A percentile compares a stretch with the other conserved stretches of the same genome.
Evolutionary conservation across 1,284 basidiomycete species (phyloP).

Genomic region (Pseudozyma flocculosa): DNA sequence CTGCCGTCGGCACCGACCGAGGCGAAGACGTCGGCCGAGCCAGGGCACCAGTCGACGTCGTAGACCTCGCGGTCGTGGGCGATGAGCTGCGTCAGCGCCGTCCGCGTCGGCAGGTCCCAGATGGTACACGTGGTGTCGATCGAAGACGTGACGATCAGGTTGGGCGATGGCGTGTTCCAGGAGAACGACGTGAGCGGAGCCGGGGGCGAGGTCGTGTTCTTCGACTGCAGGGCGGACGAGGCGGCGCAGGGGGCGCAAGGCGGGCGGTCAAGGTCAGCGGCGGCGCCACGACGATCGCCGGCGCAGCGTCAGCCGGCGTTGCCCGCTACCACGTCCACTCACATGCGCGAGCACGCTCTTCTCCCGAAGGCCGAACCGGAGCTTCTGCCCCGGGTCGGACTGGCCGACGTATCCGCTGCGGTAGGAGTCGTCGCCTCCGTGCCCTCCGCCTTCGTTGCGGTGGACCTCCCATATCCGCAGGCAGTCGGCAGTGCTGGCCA

Average conservation of each 20-base stretch:
- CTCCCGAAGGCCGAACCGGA: conserved; percentile 47
- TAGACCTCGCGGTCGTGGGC: conserved; percentile 98
- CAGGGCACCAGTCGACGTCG: conserved; percentile 96
- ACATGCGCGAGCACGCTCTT: conserved; percentile 54
- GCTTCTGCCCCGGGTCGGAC: conserved; percentile 5
- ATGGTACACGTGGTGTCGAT: conserved; percentile 63
- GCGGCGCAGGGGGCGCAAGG: background rate
- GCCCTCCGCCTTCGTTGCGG: conserved; percentile 19
- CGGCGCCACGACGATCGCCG: no score
- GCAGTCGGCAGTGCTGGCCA: conserved; percentile 56
- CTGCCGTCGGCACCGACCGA: conserved; percentile 97
- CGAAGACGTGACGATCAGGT: conserved; percentile 63
- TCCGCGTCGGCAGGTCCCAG: conserved; percentile 90
- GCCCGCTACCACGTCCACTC: conserved; percentile 6
- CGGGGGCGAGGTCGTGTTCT: conserved; percentile 50
- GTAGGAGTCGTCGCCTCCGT: conserved; percentile 24
- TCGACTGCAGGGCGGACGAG: conserved; percentile 26
- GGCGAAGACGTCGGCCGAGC: conserved; percentile 96
- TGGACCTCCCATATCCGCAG: conserved; percentile 55
- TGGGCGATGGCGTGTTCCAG: conserved; percentile 56
- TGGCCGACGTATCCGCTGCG: conserved; percentile 34
- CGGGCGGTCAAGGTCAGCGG: background rate
- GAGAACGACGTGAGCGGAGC: conserved; percentile 57
- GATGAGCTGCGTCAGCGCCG: conserved; percentile 84
- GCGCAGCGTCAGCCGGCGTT: no score